A percentile compares a stretch with the other conserved stretches of the same genome.
Conservation (phyloP, 2,329 filamentous ascomycete species). For the Monosporascus sp. region DNA sequence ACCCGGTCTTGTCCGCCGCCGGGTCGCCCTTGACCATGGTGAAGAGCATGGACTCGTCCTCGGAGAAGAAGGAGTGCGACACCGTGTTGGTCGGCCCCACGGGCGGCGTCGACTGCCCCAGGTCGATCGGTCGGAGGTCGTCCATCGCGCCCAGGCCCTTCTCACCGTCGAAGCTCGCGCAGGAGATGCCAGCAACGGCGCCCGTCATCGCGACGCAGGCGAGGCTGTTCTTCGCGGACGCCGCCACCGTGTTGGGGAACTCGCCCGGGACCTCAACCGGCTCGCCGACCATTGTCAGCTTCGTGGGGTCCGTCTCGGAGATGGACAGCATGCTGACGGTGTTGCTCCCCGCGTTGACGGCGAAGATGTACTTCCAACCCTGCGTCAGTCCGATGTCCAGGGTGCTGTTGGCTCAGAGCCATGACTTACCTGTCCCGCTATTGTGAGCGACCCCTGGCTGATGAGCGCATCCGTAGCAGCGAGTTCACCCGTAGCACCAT, state of each 20-base stretch:
- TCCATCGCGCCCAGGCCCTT: conserved; percentile 39
- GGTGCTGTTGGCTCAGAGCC: conserved; percentile 26
- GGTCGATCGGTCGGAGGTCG: conserved; percentile 37
- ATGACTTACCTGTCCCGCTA: conserved; percentile 42
- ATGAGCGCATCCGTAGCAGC: conserved; percentile 45
- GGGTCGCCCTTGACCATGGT: conserved; percentile 58
- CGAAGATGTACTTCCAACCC: conserved; percentile 34
- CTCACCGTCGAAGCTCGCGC: conserved; percentile 13
- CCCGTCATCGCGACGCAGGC: conserved; percentile 32
- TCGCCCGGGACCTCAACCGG: conserved; percentile 41
- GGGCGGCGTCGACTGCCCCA: conserved; percentile 54
- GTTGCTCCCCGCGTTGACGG: conserved; percentile 50
- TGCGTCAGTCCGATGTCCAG: no score
- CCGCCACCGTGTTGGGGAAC: conserved; percentile 47
- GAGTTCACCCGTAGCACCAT: conserved; percentile 29
- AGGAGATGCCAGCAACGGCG: conserved; percentile 25
- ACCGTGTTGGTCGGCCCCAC: conserved; percentile 52
- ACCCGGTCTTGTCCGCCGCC: conserved; percentile 48
- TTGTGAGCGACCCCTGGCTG: conserved; percentile 43
- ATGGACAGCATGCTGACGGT: conserved; percentile 45
- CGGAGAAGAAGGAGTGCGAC: conserved; percentile 55
- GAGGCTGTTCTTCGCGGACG: conserved; percentile 33
- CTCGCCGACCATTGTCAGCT: conserved; percentile 37
- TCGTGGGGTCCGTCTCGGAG: conserved; percentile 33
- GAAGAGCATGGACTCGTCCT: conserved; percentile 45